Conservation (phyloP, 129 eudicot species). For the Tanacetum coccineum region DNA sequence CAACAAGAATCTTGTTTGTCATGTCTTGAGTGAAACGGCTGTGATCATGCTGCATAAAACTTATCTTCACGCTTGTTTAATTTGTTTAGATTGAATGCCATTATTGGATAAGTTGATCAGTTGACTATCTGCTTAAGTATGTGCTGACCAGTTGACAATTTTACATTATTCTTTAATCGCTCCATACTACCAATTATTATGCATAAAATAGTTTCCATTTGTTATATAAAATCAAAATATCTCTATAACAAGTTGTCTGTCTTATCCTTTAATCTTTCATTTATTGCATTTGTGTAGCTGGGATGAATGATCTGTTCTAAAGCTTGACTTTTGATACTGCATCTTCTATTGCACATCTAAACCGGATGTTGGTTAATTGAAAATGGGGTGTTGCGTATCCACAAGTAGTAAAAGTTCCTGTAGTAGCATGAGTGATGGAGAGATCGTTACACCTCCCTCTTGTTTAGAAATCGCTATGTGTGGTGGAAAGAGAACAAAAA, state of each 20-base stretch:
- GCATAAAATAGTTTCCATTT: constrained; percentile 28
- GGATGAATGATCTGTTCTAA: constrained; percentile 10
- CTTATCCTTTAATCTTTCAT: constrained; percentile 10
- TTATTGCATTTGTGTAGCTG: constrained; percentile 19
- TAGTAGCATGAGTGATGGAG: constrained; percentile 85
- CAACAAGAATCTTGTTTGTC: constrained; percentile 8
- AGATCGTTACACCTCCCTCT: constrained; percentile 53
- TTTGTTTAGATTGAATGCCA: constrained; percentile 13
- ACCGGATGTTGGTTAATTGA: constrained; percentile 29
- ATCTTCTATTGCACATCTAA: constrained; percentile 18
- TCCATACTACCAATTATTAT: constrained; percentile 8
- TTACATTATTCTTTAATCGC: constrained; percentile 28
- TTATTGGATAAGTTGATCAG: constrained; percentile 19
- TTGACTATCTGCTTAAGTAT: constrained; percentile 28
- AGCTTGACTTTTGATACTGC: constrained; percentile 26
- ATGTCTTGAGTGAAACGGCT: constrained; percentile 16
- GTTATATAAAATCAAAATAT: constrained; percentile 22
- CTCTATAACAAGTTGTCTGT: constrained; percentile 18
- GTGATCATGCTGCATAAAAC: background rate
- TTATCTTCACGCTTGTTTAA: constrained; percentile 20
- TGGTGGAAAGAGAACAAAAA: constrained; percentile 52
- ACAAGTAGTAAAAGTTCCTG: constrained; percentile 74
- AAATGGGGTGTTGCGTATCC: constrained; percentile 96
- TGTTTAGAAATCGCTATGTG: constrained; percentile 54
- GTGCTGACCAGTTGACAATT: constrained; percentile 9